Base-by-base conservation (phyloP, 257 asterid genomes). In the Linaria vulgaris region DNA sequence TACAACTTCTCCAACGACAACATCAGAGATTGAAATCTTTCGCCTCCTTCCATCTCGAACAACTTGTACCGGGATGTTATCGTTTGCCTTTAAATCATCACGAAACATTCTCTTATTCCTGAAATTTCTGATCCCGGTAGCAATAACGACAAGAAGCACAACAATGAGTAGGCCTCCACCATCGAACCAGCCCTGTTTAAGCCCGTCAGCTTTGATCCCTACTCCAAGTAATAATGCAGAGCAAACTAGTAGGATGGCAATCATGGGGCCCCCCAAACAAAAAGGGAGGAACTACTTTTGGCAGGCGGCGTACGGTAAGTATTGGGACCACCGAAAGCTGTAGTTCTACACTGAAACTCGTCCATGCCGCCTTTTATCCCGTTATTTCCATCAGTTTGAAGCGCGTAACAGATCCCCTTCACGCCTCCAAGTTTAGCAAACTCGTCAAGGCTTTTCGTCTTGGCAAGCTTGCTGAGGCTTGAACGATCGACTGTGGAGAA, bases 311-410 rank as follows among this genome's bases (percentile, higher is more conserved):
- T 64, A 11, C 1, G 44, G 54, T 75, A 80, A 11, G 78, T 71
- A 34, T 80, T 83, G 17, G 48, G n/a, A n/a, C n/a, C 20, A 0
- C 86, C 89, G 64, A 74, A 80, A 0, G 70, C 73, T 23, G 71
- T 71, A 9, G 22, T 58, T 56, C 89, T 70, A 0, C 60, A 20
- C 12, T 17, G 24, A 59, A 74, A 19, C 5, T 77, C 79, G 9
- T 77, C 68, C 21, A 2, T 27, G 19, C 69, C 74, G 14, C 63
- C 69, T 3, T 30, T 55, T 19, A 79, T 72, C 6, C 88, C 85
- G 20, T 45, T 39, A 3, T 48, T 25, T 14, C 51, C 22, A 24
- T 68, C 56, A 12, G 56, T 68, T 17, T 64, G 12, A n/a, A 82
- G 74, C 12, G 70, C 58, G 21, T 16, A 4, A 3, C 74, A 78